Conservation (phyloP, 257 asterid species). For the Solanum okadae region DNA sequence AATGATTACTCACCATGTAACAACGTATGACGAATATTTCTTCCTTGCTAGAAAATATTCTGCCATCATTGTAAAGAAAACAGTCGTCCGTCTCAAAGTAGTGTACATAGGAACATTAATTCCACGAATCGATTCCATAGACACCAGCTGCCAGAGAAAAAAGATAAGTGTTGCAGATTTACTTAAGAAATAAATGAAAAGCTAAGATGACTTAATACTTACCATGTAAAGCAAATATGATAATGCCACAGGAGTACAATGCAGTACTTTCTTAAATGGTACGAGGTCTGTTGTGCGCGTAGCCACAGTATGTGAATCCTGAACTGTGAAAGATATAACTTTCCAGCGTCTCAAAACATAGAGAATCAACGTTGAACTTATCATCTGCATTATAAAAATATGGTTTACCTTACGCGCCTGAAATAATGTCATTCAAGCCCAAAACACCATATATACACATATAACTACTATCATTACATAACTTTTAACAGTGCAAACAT, state of each 20-base stretch:
- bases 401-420: neutral
- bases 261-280: neutral
- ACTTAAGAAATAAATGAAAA: neutral
- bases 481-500: neutral
- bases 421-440: neutral
- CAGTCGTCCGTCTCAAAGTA: conserved; percentile 10
- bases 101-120: conserved; percentile 19
- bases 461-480: neutral
- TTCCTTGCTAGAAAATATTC: conserved; percentile 3
- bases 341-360: conserved; percentile 6
- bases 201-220: neutral
- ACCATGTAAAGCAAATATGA: conserved; percentile 22
- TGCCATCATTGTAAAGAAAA: conserved; percentile 14
- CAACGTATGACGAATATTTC: neutral
- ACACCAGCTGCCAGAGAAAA: neutral
- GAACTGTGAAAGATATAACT: conserved; percentile 8
- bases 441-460: neutral
- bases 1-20: conserved; percentile 4
- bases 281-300: neutral
- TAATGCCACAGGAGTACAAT: conserved; percentile 8
- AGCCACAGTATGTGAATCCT: neutral
- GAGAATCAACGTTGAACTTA: conserved; percentile 6
- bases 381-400: conserved; percentile 3
- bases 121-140: conserved; percentile 18
- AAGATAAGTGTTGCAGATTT: neutral